Conservation (phyloP, 2,329 filamentous ascomycete genomes). For the Fusarium xylarioides region DNA sequence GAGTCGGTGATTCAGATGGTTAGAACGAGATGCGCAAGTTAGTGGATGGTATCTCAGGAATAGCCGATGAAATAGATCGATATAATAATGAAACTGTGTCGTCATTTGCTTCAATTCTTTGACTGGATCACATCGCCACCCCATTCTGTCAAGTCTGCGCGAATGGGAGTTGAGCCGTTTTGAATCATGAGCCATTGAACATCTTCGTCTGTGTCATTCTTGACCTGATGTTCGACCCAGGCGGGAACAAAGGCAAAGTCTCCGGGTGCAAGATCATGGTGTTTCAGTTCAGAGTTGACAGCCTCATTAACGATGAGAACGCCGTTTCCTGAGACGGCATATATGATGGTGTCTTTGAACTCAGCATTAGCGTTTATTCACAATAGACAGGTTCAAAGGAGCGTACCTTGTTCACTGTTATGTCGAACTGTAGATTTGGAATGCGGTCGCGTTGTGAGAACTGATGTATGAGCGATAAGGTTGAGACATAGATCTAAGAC, state of each 20-base stretch:
- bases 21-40: slow-evolving; percentile 38
- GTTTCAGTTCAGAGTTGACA: slow-evolving; percentile 60
- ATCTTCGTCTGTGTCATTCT: slow-evolving; percentile 70
- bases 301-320: slow-evolving; percentile 66
- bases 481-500: background rate
- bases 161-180: slow-evolving; percentile 67
- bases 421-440: slow-evolving; percentile 72
- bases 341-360: slow-evolving; percentile 71
- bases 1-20: slow-evolving; percentile 45
- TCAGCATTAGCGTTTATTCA: slow-evolving; percentile 7
- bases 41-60: slow-evolving; percentile 10
- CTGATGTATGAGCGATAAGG: slow-evolving; percentile 44
- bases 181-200: slow-evolving; percentile 73
- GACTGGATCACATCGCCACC: slow-evolving; percentile 56
- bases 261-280: slow-evolving; percentile 66
- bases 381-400: background rate
- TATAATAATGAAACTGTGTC: background rate
- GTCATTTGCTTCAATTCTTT: slow-evolving; percentile 16
- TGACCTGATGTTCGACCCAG: slow-evolving; percentile 75
- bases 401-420: slow-evolving; percentile 72
- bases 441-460: slow-evolving; percentile 71
- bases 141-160: slow-evolving; percentile 72
- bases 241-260: slow-evolving; percentile 77
- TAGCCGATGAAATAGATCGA: background rate
- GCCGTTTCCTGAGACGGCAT: slow-evolving; percentile 69